phyloP scores from a whole-genome alignment of 768 basidiomycete genomes.

The Lactarius tabidus region DNA sequence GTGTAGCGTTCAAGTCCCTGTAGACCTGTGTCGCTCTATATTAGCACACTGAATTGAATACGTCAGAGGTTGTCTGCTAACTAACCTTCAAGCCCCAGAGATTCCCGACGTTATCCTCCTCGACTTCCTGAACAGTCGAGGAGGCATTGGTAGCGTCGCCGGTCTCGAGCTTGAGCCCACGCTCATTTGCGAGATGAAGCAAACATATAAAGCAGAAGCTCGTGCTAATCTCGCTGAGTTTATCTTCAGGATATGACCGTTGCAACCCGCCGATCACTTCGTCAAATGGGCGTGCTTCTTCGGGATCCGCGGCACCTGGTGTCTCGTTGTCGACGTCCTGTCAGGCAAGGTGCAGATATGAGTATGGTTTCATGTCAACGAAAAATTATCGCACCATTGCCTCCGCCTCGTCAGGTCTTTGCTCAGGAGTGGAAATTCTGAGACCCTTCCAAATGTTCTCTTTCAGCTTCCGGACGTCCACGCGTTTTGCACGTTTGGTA shows the following conservation, averaged over 20 bases:
- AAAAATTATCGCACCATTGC: constrained; percentile 45
- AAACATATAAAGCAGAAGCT: constrained; percentile 99
- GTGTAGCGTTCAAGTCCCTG: constrained; percentile 38
- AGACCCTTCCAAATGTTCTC: constrained; percentile 97
- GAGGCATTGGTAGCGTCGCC: constrained; percentile 31
- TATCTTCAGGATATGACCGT: constrained; percentile 81
- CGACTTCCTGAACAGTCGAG: constrained; percentile 36
- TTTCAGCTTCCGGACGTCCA: constrained; percentile 94
- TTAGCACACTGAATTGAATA: background rate
- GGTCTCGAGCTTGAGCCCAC: constrained; percentile 79
- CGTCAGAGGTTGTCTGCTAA: constrained; percentile 2
- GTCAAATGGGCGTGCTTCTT: constrained; percentile 65
- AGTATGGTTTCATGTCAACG: background rate
- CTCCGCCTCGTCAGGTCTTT: constrained; percentile 40
- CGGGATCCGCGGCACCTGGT: constrained; percentile 51
- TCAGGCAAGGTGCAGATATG: background rate
- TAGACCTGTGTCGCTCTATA: constrained; percentile 36
- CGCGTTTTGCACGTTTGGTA: constrained; percentile 91
- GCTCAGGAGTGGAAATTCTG: constrained; percentile 59
- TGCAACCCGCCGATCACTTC: constrained; percentile 81
- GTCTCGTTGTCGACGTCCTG: constrained; percentile 54
- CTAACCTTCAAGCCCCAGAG: constrained; percentile 75
- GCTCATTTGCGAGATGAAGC: constrained; percentile 94
- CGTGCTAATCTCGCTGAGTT: constrained; percentile 97
- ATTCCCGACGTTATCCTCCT: constrained; percentile 53